Percentiles rank a stretch among this genome's conserved stretches.
These are phyloP conservation scores for Tulasnella sp. DNA, from an alignment of 768 basidiomycete species.

Conservation along the genomic window DNA sequence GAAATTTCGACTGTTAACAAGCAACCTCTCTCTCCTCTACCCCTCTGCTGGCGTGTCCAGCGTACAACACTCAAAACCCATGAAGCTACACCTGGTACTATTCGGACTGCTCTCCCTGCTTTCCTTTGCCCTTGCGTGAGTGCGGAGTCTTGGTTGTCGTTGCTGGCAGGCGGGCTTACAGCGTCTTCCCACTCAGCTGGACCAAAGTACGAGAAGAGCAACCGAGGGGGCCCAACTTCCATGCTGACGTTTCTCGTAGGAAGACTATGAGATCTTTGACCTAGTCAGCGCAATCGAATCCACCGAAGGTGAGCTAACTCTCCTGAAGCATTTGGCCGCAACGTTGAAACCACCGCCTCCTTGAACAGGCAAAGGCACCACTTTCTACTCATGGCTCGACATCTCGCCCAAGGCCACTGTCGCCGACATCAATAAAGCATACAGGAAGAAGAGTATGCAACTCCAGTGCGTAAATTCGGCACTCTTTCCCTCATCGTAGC, in stretches of 20 bases:
- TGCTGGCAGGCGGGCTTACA: background rate
- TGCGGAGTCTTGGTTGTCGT: background rate
- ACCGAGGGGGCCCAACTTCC: background rate
- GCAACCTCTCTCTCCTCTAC: background rate
- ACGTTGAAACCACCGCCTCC: background rate
- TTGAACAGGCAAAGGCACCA: slow-evolving; percentile 70
- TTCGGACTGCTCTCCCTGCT: background rate
- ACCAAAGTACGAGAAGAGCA: slow-evolving; percentile 21
- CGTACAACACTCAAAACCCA: background rate
- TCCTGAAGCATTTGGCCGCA: background rate
- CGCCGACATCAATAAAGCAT: slow-evolving; percentile 80
- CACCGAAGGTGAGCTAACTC: slow-evolving; percentile 60
- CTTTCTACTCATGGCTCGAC: slow-evolving; percentile 92
- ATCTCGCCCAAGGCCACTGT: slow-evolving; percentile 69
- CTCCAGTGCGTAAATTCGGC: slow-evolving; percentile 64
- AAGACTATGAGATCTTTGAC: slow-evolving; percentile 97
- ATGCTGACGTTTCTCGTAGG: slow-evolving; percentile 44
- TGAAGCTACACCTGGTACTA: background rate
- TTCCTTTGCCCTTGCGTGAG: slow-evolving; percentile 22
- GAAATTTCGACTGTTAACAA: background rate
- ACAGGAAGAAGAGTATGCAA: slow-evolving; percentile 83
- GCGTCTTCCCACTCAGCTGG: slow-evolving; percentile 18
- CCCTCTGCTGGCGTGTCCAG: background rate
- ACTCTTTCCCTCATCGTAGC: background rate
- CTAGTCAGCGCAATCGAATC: slow-evolving; percentile 75